phyloP scores from a whole-genome alignment of 2,329 filamentous ascomycete species.

The Trichophyton mentagrophytes region DNA sequence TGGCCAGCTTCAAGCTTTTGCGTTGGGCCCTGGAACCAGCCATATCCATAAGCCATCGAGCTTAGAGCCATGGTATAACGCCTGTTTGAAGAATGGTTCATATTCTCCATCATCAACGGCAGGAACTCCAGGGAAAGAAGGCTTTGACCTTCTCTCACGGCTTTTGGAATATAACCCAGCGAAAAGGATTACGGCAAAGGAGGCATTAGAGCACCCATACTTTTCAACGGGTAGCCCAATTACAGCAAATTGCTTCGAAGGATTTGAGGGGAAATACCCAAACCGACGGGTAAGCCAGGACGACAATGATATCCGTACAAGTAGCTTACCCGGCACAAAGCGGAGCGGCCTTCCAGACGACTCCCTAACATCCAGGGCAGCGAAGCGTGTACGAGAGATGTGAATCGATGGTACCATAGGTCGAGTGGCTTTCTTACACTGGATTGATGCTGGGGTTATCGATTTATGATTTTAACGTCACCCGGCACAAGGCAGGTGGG shows the following conservation, averaged over 20 bases:
- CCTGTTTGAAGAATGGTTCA: constrained; percentile 49
- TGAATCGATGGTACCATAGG: constrained; percentile 9
- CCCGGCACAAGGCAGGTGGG: no score
- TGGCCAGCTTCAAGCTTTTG: constrained; percentile 48
- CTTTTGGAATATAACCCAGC: constrained; percentile 88
- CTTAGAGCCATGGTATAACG: constrained; percentile 71
- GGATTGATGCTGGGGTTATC: no score
- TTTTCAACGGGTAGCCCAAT: constrained; percentile 60
- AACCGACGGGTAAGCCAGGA: constrained; percentile 82
- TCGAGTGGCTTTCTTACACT: background rate
- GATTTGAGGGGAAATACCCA: constrained; percentile 77
- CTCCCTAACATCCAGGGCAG: constrained; percentile 44
- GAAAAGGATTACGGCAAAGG: constrained; percentile 72
- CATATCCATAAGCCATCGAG: constrained; percentile 42
- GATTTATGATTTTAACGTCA: no score
- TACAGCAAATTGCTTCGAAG: constrained; percentile 78
- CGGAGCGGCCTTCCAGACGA: constrained; percentile 77
- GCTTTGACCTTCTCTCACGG: constrained; percentile 66
- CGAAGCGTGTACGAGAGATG: constrained; percentile 43
- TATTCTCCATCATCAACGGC: constrained; percentile 35
- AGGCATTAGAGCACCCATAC: constrained; percentile 82
- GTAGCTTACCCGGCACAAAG: constrained; percentile 82
- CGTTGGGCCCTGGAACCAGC: constrained; percentile 32
- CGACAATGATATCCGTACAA: constrained; percentile 88
- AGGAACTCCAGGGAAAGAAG: constrained; percentile 56